Evolutionary conservation across 2,329 filamentous ascomycete genomes (phyloP).

Genomic region (Pseudogymnoascus sp.): DNA sequence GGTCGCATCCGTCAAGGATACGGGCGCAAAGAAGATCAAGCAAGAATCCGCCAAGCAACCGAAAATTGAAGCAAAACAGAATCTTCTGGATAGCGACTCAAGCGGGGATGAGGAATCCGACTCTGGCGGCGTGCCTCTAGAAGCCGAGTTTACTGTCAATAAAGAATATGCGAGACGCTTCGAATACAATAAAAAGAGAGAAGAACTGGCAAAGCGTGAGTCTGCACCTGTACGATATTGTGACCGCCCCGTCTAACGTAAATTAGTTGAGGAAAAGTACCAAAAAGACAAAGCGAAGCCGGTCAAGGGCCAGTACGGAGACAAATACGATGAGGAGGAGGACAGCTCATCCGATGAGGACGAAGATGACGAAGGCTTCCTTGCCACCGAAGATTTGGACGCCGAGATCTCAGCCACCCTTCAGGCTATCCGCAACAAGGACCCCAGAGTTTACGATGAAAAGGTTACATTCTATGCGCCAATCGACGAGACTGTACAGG

Average conservation of each 20-base stretch:
- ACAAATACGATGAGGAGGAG: conserved; percentile 43
- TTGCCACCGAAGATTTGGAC: conserved; percentile 79
- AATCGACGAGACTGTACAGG: conserved; percentile 43
- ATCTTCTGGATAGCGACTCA: conserved; percentile 41
- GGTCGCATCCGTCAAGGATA: conserved; percentile 12
- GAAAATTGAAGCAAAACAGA: conserved; percentile 23
- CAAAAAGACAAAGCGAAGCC: conserved; percentile 35
- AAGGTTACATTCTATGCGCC: conserved; percentile 68
- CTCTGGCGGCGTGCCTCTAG: conserved; percentile 28
- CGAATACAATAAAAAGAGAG: conserved; percentile 95
- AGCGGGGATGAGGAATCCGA: conserved; percentile 27
- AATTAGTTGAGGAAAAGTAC: conserved; percentile 80
- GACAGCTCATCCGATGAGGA: conserved; percentile 66
- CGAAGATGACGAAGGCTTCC: conserved; percentile 83
- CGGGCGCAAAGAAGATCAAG: conserved; percentile 23
- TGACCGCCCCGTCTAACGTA: conserved; percentile 18
- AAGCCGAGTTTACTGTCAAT: conserved; percentile 66
- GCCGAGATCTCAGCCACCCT: conserved; percentile 80
- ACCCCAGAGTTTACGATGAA: conserved; percentile 82
- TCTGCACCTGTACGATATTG: conserved; percentile 12
- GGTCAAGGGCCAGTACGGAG: conserved; percentile 34
- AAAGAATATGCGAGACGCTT: conserved; percentile 81
- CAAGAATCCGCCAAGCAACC: conserved; percentile 15
- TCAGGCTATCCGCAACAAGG: conserved; percentile 79
- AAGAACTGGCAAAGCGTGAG: conserved; percentile 67